Base-by-base conservation (phyloP, 2,329 filamentous ascomycete species). In the Phaeoacremonium minimum region DNA sequence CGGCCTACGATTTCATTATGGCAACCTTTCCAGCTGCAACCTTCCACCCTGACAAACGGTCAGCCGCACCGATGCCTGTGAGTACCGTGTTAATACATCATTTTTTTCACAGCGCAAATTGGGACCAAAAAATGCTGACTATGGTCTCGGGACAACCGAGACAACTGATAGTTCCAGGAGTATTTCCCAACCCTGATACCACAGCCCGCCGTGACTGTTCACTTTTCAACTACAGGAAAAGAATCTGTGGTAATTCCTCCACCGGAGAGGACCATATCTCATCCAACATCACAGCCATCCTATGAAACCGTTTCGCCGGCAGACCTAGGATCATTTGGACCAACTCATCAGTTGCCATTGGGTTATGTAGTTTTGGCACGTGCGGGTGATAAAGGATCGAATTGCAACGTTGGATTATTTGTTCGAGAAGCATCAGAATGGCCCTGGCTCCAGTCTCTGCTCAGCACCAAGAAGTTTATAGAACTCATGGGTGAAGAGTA, bases 401-500 rank as follows among this genome's bases (percentile, higher is more conserved):
- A 33, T 1, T 13, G 42, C 9, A 36, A 45, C 26, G 37, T 41
- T 9, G 30, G 40, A 13, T 15, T 30, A 15, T 20, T 28, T 20
- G 9, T 31, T 14, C 26, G 13, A 6, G 45, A 18, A 30, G 30
- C 8, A 19, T 44, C 15, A 38, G 61, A 22, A n/a, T 35, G 33
- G 33, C 19, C 18, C 2, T 35, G 33, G 33, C 33, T 35, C 13
- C 20, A 16, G 7, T 14, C 33, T 17, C 4, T 28, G n/a, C 18
- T 35, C 19, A 29, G 18, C 6, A 14, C 18, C 13, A 22, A 28
- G 7, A 19, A 16, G 9, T 6, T 35, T 5, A 35, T 22, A 12
- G 9, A 17, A 3, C 14, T 28, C 8, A 15, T 13, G 19, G 14
- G 14, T 7, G 19, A 35, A 6, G 33, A 35, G 7, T 35, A 17